Percentiles rank a stretch among this genome's conserved stretches.
phyloP scores from a whole-genome alignment of 306 rosid genomes.

The Malus sieversii region DNA sequence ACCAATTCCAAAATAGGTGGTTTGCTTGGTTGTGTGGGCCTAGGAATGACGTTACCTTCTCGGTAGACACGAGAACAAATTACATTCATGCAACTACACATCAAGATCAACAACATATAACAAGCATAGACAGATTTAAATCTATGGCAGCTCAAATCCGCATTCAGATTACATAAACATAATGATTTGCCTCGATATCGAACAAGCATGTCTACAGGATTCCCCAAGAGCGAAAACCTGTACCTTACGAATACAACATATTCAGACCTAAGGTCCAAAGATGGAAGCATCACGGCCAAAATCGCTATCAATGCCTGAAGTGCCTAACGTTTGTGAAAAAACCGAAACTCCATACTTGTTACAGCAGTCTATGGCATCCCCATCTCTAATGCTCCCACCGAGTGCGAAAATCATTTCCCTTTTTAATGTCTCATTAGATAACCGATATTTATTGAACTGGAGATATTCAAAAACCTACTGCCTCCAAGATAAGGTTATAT shows the following conservation, averaged over 20 bases:
- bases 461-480: too few relatives aligned
- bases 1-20: not conserved
- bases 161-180: not conserved
- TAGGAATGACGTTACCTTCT: too few relatives aligned
- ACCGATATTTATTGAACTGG: too few relatives aligned
- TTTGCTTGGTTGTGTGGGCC: not conserved
- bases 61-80: too few relatives aligned
- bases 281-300: not conserved
- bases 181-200: not conserved
- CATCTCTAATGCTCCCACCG: conserved; percentile 75
- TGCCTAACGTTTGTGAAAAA: conserved; percentile 79
- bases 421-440: too few relatives aligned
- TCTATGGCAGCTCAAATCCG: not conserved
- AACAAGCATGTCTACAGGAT: not conserved
- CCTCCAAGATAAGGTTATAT: too few relatives aligned
- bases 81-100: too few relatives aligned
- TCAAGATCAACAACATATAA: not conserved
- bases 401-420: too few relatives aligned
- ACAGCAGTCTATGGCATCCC: conserved; percentile 83
- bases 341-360: conserved; percentile 80
- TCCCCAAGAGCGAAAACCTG: not conserved
- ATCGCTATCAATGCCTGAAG: conserved; percentile 52
- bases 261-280: not conserved
- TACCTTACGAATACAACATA: not conserved
- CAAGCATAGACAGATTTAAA: not conserved